Evolutionary conservation across 805 yeast species (phyloP), one percentile per base, ranked within the genome.

Genomic region (Teunomyces aglyptinius): DNA sequence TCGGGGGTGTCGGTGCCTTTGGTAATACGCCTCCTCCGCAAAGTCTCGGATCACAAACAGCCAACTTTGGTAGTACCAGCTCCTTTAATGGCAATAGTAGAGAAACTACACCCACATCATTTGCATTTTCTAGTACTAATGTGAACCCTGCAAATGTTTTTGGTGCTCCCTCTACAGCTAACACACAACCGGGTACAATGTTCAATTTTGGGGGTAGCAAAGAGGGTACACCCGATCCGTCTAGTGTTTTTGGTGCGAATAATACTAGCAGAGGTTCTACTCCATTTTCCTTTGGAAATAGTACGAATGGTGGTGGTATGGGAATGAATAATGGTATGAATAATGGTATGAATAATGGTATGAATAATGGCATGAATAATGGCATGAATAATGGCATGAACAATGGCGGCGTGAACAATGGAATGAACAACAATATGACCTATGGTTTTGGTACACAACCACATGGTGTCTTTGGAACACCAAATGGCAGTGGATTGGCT

Each of bases 181-280:
- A 10, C 32, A 32, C 33, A 13, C 29, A 31, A 34, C 7, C 38
- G 3, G 38, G 43, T n/a, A 34, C 26, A 12, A 22, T 35, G 20
- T 38, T 38, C 22, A 22, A 27, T 13, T 44, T 44, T 15, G 43
- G 43, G 3, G 43, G 43, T 6, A 55, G 58, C 34, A 58, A 55
- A 32, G 64, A 63, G 36, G 53, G 63, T 1, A 55, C 65, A 1
- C 68, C 69, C 4, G 68, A 64, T 44, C 71, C 71, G 1, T 61
- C 71, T 1, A 47, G 53, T 42, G 59, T 66, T 11, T 67, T 67
- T 47, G 68, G 67, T 8, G 56, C 48, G 10, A 34, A 33, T 10
- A 15, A 48, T 39, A 16, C 32, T 43, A 18, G 38, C 38, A 22
- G 44, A 27, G 46, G 45, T 4, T 18, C 48, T 26, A 29, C 50